Evolutionary conservation across 768 basidiomycete genomes (phyloP).

Genomic region (Asterophora parasitica): DNA sequence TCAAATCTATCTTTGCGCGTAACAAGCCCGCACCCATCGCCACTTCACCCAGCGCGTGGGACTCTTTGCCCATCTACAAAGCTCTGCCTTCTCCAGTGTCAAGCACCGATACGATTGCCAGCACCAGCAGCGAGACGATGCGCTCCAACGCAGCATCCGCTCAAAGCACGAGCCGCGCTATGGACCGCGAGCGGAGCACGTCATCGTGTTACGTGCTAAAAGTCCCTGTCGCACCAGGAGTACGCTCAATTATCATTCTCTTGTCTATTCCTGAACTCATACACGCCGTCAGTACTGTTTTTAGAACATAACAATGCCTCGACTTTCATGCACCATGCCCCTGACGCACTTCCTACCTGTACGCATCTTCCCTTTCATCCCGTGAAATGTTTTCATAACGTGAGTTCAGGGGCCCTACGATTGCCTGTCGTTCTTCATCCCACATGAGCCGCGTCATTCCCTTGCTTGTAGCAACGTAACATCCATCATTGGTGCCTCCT

Average conservation of each 20-base stretch:
- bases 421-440: not conserved
- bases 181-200: not conserved
- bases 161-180: not conserved
- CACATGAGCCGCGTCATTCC: not conserved
- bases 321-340: not conserved
- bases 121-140: not conserved
- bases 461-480: not conserved
- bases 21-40: not conserved
- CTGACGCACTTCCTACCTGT: too few relatives aligned
- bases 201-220: not conserved
- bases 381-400: not conserved
- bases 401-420: too few relatives aligned
- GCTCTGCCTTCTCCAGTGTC: not conserved
- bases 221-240: not conserved
- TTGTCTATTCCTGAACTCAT: not conserved
- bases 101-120: too few relatives aligned
- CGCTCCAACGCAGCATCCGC: not conserved
- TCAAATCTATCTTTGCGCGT: conserved; percentile 2
- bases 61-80: not conserved
- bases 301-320: not conserved
- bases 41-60: not conserved
- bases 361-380: not conserved
- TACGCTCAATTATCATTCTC: not conserved
- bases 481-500: not conserved
- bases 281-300: not conserved